Evolutionary conservation across 345 rosid genomes (phyloP).

Genomic region (Geranium brycei): DNA sequence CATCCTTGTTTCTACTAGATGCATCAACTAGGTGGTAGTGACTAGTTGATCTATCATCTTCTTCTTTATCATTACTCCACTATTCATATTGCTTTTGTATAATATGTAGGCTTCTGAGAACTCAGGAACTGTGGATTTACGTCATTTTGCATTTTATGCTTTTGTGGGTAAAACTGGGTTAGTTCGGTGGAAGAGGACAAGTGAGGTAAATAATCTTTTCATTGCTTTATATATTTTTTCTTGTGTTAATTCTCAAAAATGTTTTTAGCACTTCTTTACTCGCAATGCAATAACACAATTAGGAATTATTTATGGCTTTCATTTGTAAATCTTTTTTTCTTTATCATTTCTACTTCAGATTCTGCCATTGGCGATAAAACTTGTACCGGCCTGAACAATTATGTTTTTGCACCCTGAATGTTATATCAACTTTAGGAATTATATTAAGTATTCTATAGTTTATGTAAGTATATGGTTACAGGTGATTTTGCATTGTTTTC

Average conservation of each 20-base stretch:
- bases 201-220: slow-evolving; percentile 44
- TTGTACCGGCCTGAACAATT: too few species aligned
- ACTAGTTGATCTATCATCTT: neutral
- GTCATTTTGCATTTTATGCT: slow-evolving; percentile 87
- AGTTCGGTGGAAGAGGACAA: slow-evolving; percentile 79
- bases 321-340: too few species aligned
- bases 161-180: slow-evolving; percentile 69
- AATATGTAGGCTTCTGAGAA: slow-evolving; percentile 58
- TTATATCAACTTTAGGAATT: too few species aligned
- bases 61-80: neutral
- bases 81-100: slow-evolving; percentile 9
- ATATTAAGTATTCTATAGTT: too few species aligned
- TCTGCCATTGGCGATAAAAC: too few species aligned
- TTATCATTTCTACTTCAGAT: too few species aligned
- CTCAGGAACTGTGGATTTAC: slow-evolving; percentile 56
- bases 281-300: too few species aligned
- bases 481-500: neutral
- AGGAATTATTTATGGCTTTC: too few species aligned
- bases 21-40: neutral
- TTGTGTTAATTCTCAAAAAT: neutral
- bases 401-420: too few species aligned
- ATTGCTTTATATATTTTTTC: slow-evolving; percentile 2
- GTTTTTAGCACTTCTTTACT: too few species aligned
- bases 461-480: neutral
- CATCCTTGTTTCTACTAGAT: neutral